Conservation (phyloP, 2,329 filamentous ascomycete genomes). For the Chaetomiaceae sp. region DNA sequence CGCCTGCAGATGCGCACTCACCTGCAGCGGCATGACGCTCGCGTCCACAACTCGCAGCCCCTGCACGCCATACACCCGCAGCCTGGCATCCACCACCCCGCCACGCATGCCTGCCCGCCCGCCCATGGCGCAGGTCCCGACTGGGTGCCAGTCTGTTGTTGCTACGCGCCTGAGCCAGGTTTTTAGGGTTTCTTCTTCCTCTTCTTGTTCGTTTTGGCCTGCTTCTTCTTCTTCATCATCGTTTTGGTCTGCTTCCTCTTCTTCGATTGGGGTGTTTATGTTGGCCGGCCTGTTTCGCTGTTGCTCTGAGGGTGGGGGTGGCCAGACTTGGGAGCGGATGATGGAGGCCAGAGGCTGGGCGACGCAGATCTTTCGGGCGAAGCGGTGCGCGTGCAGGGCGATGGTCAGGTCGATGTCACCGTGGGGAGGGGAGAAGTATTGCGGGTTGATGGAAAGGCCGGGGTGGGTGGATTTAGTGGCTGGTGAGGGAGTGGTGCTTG, state of each 20-base stretch:
- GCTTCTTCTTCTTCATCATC: no score
- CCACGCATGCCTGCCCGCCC: constrained; percentile 31
- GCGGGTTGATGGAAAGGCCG: constrained; percentile 37
- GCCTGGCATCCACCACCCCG: constrained; percentile 39
- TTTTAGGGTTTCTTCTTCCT: constrained; percentile 9
- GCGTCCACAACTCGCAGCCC: constrained; percentile 44
- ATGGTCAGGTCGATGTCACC: constrained; percentile 31
- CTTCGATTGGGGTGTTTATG: no score
- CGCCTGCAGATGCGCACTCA: constrained; percentile 43
- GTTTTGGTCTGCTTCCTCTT: no score
- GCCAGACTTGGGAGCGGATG: constrained; percentile 15
- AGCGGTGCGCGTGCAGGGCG: constrained; percentile 17
- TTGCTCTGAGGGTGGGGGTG: constrained; percentile 3
- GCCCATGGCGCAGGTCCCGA: constrained; percentile 42
- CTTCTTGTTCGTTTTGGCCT: background rate
- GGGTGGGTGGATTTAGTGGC: no score
- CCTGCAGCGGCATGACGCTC: constrained; percentile 43
- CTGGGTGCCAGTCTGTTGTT: constrained; percentile 35
- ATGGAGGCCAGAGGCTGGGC: constrained; percentile 21
- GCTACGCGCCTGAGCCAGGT: constrained; percentile 20
- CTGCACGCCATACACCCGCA: constrained; percentile 44
- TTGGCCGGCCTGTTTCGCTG: no score
- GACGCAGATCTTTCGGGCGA: constrained; percentile 21
- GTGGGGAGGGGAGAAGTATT: constrained; percentile 36
- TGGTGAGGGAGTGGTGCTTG: background rate